phyloP scores from a whole-genome alignment of 2,329 filamentous ascomycete species.

The Ophiostoma montium region DNA sequence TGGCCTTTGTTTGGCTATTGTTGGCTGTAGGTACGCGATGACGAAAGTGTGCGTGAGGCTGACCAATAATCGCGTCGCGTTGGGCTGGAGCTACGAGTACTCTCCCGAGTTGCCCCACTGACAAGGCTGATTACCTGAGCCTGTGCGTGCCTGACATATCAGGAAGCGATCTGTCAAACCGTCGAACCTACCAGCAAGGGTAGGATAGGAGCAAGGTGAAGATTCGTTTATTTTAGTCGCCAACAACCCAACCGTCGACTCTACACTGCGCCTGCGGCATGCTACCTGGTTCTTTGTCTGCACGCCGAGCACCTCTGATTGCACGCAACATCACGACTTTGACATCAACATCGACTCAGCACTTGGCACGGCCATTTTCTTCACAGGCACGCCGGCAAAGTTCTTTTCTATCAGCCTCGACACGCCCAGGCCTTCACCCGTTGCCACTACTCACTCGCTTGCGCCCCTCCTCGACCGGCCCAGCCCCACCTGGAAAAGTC shows the following conservation, averaged over 20 bases:
- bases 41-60: not conserved
- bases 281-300: constrained; percentile 5
- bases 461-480: not conserved
- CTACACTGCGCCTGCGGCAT: constrained; percentile 6
- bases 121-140: not conserved
- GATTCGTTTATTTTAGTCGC: not conserved
- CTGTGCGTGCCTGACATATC: constrained; percentile 5
- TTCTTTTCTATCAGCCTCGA: not conserved
- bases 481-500: constrained; percentile 1
- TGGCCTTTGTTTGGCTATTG: not conserved
- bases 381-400: too few relatives aligned
- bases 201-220: not conserved
- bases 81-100: not conserved
- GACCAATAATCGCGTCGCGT: constrained; percentile 1
- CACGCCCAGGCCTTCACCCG: not conserved
- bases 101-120: not conserved
- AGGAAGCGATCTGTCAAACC: too few relatives aligned
- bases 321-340: constrained; percentile 2
- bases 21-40: too few relatives aligned
- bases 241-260: not conserved
- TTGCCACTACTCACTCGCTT: not conserved
- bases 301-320: constrained; percentile 2
- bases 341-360: not conserved
- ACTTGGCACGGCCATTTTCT: not conserved
- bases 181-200: too few relatives aligned